Evolutionary conservation across 2,329 filamentous ascomycete species (phyloP), one percentile per base, ranked within the genome.

Genomic region (Fusarium anthophilum): DNA sequence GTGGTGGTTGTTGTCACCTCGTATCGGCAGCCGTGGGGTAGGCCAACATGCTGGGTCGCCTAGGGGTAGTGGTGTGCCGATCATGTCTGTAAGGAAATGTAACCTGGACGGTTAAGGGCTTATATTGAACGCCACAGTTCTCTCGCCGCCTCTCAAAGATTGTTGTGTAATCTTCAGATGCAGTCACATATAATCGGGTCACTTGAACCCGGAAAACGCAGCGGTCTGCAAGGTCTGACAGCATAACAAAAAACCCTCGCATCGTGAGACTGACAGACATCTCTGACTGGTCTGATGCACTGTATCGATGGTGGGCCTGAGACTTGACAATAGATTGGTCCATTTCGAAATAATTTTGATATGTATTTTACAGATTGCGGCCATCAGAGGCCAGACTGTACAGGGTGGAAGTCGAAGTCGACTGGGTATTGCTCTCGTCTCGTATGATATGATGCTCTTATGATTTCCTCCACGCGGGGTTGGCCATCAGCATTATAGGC

Each of bases 401-500:
- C 77, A 79, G 47, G 73, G 50, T 71, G 73, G 69, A 69, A 66
- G 66, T 77, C 70, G 66, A 68, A 72, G 66, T 76, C 51, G 63
- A 73, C 65, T 77, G 76, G 75, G 72, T 76, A 74, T 78, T 71
- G 66, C 43, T 75, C 63, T 78, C 72, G 70, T 76, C 64, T 75
- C 69, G 62, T 67, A 65, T 73, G 61, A 69, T 72, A 69, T 70
- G 57, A 70, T 62, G 58, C 38, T 76, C 65, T 75, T 57, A 78
- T 76, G 77, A 72, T 69, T 77, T 79, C 79, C 71, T 81, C 83
- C 83, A 84, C 28, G 79, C 81, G n/a, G 80, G 79, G 59, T 81
- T 81, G 45, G 82, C 81, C 80, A 79, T 80, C 77, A 83, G 68
- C 39, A 97, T 90, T 79, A 96, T 91, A 30, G 95, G 94, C 72